Evolutionary conservation across 2,329 filamentous ascomycete genomes (phyloP).

Genomic region (Blumeria hordei): DNA sequence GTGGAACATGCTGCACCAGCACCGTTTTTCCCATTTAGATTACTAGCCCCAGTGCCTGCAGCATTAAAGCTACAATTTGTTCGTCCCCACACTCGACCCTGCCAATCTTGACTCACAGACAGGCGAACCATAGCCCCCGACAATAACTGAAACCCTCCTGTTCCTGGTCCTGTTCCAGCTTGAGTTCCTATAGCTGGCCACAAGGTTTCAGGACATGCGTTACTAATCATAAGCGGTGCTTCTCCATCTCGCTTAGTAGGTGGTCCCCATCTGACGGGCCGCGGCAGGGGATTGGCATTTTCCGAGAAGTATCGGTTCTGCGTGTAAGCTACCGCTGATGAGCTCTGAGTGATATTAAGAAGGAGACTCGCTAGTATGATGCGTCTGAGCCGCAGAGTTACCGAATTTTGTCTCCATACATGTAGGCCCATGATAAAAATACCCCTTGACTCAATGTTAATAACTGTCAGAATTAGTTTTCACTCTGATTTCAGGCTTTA

Average conservation of each 20-base stretch:
- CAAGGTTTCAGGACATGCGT: conserved; percentile 44
- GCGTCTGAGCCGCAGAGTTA: too few species aligned
- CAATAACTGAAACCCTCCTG: conserved; percentile 42
- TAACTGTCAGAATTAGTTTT: too few species aligned
- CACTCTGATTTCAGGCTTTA: too few species aligned
- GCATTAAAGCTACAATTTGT: conserved; percentile 61
- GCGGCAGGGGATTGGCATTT: conserved; percentile 4
- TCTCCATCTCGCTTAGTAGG: conserved; percentile 15
- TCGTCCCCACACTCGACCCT: conserved; percentile 59
- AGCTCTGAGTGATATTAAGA: too few species aligned
- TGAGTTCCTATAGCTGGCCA: conserved; percentile 60
- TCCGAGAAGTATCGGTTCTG: conserved; percentile 5
- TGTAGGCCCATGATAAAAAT: too few species aligned
- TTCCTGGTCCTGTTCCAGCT: conserved; percentile 39
- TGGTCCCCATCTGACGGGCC: conserved; percentile 11
- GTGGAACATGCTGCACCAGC: conserved; percentile 39
- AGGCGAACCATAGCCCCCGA: conserved; percentile 33
- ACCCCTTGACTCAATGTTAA: too few species aligned
- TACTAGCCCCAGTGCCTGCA: conserved; percentile 29
- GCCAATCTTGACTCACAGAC: conserved; percentile 49
- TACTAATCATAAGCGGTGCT: conserved; percentile 42
- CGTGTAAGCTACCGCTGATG: conserved; percentile 1
- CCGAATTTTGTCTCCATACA: too few species aligned
- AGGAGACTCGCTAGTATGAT: too few species aligned
- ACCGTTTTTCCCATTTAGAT: conserved; percentile 18